Conservation (phyloP, 371 early-diverging fungal genomes). For the Mycotypha africana region DNA sequence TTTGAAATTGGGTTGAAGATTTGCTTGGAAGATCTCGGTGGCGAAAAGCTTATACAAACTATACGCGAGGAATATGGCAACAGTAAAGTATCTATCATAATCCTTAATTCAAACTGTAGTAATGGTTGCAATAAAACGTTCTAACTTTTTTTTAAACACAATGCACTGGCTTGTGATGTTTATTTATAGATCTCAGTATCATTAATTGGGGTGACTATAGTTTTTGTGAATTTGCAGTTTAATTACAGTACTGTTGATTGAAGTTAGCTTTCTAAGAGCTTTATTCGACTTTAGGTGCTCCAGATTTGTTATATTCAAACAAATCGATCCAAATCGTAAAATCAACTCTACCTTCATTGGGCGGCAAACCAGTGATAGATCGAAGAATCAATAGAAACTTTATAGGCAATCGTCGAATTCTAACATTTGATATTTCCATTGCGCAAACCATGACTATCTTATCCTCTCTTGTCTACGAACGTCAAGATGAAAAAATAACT, state of each 20-base stretch:
- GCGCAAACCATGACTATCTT: slow-evolving; percentile 23
- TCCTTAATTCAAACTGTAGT: neutral
- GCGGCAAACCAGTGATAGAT: no score
- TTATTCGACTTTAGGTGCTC: slow-evolving; percentile 14
- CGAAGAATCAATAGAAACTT: no score
- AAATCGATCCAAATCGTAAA: slow-evolving; percentile 8
- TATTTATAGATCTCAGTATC: slow-evolving; percentile 27
- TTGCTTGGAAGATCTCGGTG: slow-evolving; percentile 29
- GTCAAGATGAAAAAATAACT: slow-evolving; percentile 34
- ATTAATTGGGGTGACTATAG: slow-evolving; percentile 39
- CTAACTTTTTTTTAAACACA: no score
- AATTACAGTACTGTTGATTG: no score
- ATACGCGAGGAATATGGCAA: slow-evolving; percentile 19
- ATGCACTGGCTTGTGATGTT: neutral
- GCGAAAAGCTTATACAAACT: slow-evolving; percentile 12
- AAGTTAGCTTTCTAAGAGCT: no score
- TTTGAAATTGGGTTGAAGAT: slow-evolving; percentile 24
- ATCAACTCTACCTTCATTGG: slow-evolving; percentile 16
- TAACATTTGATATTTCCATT: slow-evolving; percentile 28
- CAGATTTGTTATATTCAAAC: slow-evolving; percentile 17
- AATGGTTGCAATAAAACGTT: no score
- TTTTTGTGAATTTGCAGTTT: no score
- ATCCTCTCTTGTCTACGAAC: slow-evolving; percentile 37
- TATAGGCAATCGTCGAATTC: no score
- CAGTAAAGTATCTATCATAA: no score